These are phyloP conservation scores for Vinca major DNA, from an alignment of 305 asterid genomes.

Conservation along the genomic window DNA sequence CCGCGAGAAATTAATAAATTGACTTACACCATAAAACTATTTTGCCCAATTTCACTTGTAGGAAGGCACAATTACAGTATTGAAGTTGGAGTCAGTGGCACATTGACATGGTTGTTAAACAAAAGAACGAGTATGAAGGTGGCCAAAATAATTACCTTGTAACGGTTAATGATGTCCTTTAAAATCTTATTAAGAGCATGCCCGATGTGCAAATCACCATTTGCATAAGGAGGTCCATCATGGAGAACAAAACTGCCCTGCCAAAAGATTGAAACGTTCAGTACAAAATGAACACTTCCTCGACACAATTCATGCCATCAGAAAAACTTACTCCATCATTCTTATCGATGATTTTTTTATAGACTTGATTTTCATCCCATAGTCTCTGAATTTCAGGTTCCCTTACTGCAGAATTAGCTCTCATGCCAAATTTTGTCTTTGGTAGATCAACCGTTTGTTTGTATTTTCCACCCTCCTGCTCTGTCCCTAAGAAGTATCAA, in stretches of 20 bases:
- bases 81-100: neutral
- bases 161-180: constrained; percentile 94
- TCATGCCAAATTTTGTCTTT: constrained; percentile 72
- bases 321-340: constrained; percentile 67
- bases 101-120: neutral
- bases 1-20: neutral
- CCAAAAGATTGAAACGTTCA: constrained; percentile 28
- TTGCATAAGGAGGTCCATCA: constrained; percentile 99
- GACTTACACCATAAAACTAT: neutral
- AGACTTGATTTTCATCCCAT: constrained; percentile 91
- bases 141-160: constrained; percentile 49
- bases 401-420: constrained; percentile 83
- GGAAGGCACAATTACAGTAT: neutral
- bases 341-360: constrained; percentile 50
- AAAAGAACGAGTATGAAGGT: constrained; percentile 1
- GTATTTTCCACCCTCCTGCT: constrained; percentile 86
- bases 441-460: constrained; percentile 91
- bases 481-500: constrained; percentile 40
- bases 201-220: constrained; percentile 97
- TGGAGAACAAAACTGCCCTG: constrained; percentile 94
- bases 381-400: constrained; percentile 91
- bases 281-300: constrained; percentile 16
- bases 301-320: constrained; percentile 14
- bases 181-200: constrained; percentile 94
- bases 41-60: neutral